phyloP scores from a whole-genome alignment of 768 basidiomycete genomes.

The Butyriboletus loyo region DNA sequence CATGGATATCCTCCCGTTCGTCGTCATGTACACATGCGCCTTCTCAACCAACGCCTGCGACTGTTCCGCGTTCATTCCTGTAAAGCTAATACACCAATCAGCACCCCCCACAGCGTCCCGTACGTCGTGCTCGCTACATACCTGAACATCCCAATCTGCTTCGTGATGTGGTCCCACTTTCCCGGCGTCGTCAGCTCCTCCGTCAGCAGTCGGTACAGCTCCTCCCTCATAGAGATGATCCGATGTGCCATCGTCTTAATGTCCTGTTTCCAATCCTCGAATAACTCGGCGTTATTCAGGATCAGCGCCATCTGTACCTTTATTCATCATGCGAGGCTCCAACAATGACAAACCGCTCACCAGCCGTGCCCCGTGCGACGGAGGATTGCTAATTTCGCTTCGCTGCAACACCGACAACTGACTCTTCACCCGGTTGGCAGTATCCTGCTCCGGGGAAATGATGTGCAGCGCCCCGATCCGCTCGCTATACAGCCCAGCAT shows the following conservation, averaged over 20 bases:
- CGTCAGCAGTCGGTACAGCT: conserved; percentile 65
- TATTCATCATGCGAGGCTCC: not conserved
- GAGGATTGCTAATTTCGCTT: conserved; percentile 95
- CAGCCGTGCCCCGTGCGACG: conserved; percentile 85
- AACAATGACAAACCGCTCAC: conserved; percentile 41
- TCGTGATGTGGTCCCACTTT: conserved; percentile 92
- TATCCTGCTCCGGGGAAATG: conserved; percentile 59
- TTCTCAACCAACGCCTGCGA: conserved; percentile 65
- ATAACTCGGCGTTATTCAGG: conserved; percentile 68
- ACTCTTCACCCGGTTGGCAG: conserved; percentile 71
- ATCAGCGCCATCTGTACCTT: conserved; percentile 67
- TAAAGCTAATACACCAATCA: conserved; percentile 55
- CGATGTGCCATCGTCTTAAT: conserved; percentile 74
- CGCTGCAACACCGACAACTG: conserved; percentile 91
- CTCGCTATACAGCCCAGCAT: conserved; percentile 93
- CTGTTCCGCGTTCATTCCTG: conserved; percentile 69
- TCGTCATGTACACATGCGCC: conserved; percentile 82
- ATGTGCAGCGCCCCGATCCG: conserved; percentile 93
- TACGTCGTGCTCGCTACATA: conserved; percentile 31
- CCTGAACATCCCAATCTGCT: conserved; percentile 99
- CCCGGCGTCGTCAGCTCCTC: conserved; percentile 85
- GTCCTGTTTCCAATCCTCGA: conserved; percentile 87
- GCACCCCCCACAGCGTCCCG: not conserved
- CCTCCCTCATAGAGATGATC: conserved; percentile 88
- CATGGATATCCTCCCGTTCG: conserved; percentile 92